These are phyloP conservation scores for Globisporangium cederbergense DNA, from an alignment of 352 stramenopile species.

Conservation along the genomic window DNA sequence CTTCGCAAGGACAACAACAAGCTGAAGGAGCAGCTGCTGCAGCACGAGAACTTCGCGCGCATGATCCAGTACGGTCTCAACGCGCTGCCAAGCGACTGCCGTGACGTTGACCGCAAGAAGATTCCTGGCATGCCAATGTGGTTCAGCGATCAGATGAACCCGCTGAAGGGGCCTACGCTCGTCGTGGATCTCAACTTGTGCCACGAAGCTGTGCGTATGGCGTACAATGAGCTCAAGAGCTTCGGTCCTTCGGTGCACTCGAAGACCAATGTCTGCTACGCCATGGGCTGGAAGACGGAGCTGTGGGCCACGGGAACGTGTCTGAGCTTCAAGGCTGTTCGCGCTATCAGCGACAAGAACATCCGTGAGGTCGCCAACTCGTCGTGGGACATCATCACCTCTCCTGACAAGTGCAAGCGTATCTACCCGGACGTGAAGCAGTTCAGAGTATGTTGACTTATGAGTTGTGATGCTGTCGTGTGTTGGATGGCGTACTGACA, in stretches of 20 bases:
- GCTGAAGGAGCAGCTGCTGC: slow-evolving; percentile 74
- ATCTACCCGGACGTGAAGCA: slow-evolving; percentile 85
- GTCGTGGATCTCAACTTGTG: slow-evolving; percentile 76
- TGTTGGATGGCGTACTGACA: slow-evolving; percentile 1
- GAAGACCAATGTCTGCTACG: slow-evolving; percentile 83
- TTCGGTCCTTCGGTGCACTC: slow-evolving; percentile 75
- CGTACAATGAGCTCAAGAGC: slow-evolving; percentile 75
- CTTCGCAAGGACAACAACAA: slow-evolving; percentile 84
- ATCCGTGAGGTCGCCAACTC: slow-evolving; percentile 68
- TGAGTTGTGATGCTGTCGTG: neutral
- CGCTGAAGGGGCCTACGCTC: slow-evolving; percentile 67
- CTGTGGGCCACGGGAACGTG: slow-evolving; percentile 74
- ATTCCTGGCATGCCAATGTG: slow-evolving; percentile 67
- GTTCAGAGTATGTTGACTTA: slow-evolving; percentile 47
- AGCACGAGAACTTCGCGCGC: slow-evolving; percentile 82
- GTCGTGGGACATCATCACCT: slow-evolving; percentile 85
- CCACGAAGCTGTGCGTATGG: slow-evolving; percentile 72
- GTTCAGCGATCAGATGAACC: slow-evolving; percentile 81
- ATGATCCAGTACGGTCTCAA: slow-evolving; percentile 86
- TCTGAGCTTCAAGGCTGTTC: slow-evolving; percentile 68
- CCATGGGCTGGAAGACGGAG: slow-evolving; percentile 85
- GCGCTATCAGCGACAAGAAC: slow-evolving; percentile 63
- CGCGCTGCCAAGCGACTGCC: slow-evolving; percentile 68
- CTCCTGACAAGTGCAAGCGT: slow-evolving; percentile 74
- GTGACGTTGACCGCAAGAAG: slow-evolving; percentile 77